Evolutionary conservation across 2,329 filamentous ascomycete genomes (phyloP).

Genomic region (Pyrenophora tritici-repentis): DNA sequence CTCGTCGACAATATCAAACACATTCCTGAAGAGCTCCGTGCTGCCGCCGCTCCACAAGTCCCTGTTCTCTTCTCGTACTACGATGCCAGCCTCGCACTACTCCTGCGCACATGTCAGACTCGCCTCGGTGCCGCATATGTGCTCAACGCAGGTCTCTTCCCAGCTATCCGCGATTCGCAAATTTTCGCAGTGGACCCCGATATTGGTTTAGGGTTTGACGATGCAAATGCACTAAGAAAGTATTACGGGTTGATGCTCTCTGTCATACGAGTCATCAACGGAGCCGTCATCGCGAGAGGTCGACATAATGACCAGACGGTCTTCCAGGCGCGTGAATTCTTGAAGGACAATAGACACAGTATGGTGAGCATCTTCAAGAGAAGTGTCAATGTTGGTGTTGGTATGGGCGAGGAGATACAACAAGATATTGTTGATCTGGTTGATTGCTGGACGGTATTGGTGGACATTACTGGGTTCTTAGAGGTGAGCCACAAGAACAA

Average conservation of each 20-base stretch:
- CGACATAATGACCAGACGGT: conserved; percentile 75
- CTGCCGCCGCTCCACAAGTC: conserved; percentile 54
- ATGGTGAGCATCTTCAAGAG: conserved; percentile 91
- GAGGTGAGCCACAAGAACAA: conserved; percentile 63
- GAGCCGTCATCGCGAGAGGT: conserved; percentile 79
- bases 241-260: conserved; percentile 85
- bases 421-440: conserved; percentile 76
- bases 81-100: conserved; percentile 77
- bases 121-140: conserved; percentile 82
- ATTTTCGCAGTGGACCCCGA: conserved; percentile 91
- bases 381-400: conserved; percentile 72
- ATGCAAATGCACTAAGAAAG: conserved; percentile 71
- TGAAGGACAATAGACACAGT: conserved; percentile 79
- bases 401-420: conserved; percentile 60
- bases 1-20: conserved; percentile 85
- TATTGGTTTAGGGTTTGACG: conserved; percentile 76
- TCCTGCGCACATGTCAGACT: conserved; percentile 83
- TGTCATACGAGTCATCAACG: conserved; percentile 79
- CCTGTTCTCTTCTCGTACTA: conserved; percentile 63
- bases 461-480: conserved; percentile 80
- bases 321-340: conserved; percentile 76
- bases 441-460: conserved; percentile 82
- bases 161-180: conserved; percentile 77
- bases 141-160: conserved; percentile 87
- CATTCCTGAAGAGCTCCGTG: conserved; percentile 68